Base-by-base conservation (phyloP, 1,284 basidiomycete genomes). In the Kalmanozyma brasiliensis region DNA sequence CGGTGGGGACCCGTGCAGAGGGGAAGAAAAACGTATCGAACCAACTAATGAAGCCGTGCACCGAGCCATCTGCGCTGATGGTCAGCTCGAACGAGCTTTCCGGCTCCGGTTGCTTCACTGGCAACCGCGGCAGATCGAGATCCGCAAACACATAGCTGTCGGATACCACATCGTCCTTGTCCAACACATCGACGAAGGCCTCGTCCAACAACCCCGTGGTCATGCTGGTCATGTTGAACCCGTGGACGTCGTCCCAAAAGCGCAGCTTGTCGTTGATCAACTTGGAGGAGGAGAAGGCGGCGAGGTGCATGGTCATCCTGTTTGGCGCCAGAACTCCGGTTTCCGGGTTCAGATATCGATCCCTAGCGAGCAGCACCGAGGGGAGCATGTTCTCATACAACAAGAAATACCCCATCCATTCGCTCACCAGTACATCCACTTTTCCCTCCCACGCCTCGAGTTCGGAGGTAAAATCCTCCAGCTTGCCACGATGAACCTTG, bases 381-480 rank as follows among this genome's bases (percentile, higher is more conserved):
- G 97, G 94, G 22, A 98, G 87, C 95, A 98, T 98, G 41, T 91
- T 92, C 83, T 98, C 95, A 83, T 98, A 98, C 20, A 96, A 86
- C 22, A 82, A 68, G 37, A 77, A 81, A 66, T 78, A 82, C 53
- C 70, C 78, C 95, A 98, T 98, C 95, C 95, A 98, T 83, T 98
- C 95, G 26, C 91, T 94, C 46, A 98, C 86, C 80, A 98, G 93
- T 48, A 98, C 87, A 81, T 98, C 94, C 32, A 98, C 94, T 46
- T 91, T 86, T 4, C 75, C 78, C 14, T 87, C 85, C 42, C 90
- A 85, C 24, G 84, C 87, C 22, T 89, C 87, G 3, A 91, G 89
- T 0, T 83, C 82, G 10, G 91, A 84, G 8, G 82, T 83, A 56
- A 97, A 89, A 36, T 93, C 88, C 83, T 97, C 94, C 3, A 97